Conservation (phyloP, 192 early-diverging fungal genomes). For the Pilaira anomala region DNA sequence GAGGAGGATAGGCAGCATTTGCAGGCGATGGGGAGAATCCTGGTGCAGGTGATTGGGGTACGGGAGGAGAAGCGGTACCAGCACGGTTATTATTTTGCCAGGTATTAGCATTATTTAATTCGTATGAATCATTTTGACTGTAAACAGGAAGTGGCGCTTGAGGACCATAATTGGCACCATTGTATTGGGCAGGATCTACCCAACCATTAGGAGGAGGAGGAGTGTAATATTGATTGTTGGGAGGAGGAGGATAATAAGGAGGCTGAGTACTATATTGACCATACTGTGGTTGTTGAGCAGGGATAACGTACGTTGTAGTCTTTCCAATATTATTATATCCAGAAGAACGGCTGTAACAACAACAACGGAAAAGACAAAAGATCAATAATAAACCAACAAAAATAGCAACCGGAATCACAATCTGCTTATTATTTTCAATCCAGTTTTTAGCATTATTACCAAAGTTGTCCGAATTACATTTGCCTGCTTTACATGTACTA, state of each 20-base stretch:
- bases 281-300: background rate
- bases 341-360: slow-evolving; percentile 5
- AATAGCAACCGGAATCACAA: slow-evolving; percentile 42
- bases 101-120: background rate
- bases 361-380: slow-evolving; percentile 27
- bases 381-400: slow-evolving; percentile 40
- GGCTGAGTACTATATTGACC: too few relatives aligned
- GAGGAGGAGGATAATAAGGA: background rate
- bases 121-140: background rate
- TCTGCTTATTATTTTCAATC: slow-evolving; percentile 43
- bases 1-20: background rate
- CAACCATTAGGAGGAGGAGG: background rate
- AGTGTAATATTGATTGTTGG: too few relatives aligned
- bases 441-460: slow-evolving; percentile 39
- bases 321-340: slow-evolving; percentile 7
- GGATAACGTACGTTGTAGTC: background rate
- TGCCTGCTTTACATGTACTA: slow-evolving; percentile 61
- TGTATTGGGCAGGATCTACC: background rate
- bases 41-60: background rate
- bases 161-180: background rate
- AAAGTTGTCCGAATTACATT: slow-evolving; percentile 35
- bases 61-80: background rate
- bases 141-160: background rate
- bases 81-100: background rate
- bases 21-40: background rate